These are phyloP conservation scores for Tetramitus jugosus DNA, from an alignment of 208 protist species.

Conservation along the genomic window DNA sequence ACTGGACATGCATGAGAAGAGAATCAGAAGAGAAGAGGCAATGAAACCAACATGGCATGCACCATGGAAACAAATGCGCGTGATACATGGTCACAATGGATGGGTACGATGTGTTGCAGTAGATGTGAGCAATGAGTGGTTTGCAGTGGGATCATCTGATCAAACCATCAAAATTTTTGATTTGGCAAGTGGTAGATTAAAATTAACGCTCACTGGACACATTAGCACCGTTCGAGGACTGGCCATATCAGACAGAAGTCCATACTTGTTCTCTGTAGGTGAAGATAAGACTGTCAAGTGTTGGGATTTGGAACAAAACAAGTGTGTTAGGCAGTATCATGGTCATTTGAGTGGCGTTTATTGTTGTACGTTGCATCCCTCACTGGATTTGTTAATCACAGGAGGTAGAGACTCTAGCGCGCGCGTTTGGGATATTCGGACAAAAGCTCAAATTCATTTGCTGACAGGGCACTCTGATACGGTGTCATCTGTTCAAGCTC, in stretches of 20 bases:
- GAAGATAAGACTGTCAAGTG: slow-evolving; percentile 97
- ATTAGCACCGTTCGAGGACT: slow-evolving; percentile 76
- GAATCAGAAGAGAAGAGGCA: neutral
- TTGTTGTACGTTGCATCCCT: slow-evolving; percentile 81
- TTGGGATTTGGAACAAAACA: slow-evolving; percentile 96
- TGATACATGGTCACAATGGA: slow-evolving; percentile 76
- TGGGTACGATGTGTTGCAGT: slow-evolving; percentile 92
- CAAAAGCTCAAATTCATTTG: slow-evolving; percentile 58
- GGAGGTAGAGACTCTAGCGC: slow-evolving; percentile 85
- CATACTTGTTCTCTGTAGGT: slow-evolving; percentile 96
- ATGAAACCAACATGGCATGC: slow-evolving; percentile 58
- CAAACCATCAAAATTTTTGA: slow-evolving; percentile 98
- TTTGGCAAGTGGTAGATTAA: slow-evolving; percentile 83
- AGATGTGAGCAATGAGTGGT: slow-evolving; percentile 98
- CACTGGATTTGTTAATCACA: slow-evolving; percentile 94
- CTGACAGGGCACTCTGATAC: slow-evolving; percentile 86
- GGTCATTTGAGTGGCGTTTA: slow-evolving; percentile 91
- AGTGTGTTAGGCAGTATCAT: slow-evolving; percentile 84
- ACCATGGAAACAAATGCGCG: slow-evolving; percentile 88
- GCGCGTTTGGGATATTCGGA: slow-evolving; percentile 78
- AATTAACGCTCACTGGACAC: slow-evolving; percentile 97
- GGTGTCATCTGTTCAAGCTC: slow-evolving; percentile 70
- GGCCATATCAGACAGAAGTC: slow-evolving; percentile 73
- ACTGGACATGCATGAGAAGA: neutral
- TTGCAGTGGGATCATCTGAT: slow-evolving; percentile 94